These are phyloP conservation scores for Metschnikowia koreensis DNA, from an alignment of 805 yeast genomes.

Conservation along the genomic window DNA sequence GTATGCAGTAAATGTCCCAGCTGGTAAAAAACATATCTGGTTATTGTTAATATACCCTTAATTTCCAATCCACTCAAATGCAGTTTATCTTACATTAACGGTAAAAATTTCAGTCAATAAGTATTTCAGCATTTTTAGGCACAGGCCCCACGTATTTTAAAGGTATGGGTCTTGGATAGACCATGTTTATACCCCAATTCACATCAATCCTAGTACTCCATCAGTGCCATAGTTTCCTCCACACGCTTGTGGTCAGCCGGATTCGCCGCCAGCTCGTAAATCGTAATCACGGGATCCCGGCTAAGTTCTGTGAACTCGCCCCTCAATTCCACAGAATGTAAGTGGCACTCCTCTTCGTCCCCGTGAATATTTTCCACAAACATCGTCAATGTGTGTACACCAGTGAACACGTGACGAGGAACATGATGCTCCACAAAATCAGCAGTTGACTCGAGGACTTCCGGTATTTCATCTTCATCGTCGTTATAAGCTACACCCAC, in stretches of 20 bases:
- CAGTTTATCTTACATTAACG: no score
- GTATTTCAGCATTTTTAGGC: no score
- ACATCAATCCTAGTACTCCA: neutral
- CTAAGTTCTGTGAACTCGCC: slow-evolving; percentile 62
- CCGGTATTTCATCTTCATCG: slow-evolving; percentile 30
- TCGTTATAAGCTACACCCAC: slow-evolving; percentile 49
- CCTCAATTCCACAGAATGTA: slow-evolving; percentile 74
- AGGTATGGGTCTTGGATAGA: no score
- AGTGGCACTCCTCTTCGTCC: slow-evolving; percentile 48
- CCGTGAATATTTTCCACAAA: slow-evolving; percentile 58
- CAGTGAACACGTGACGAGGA: slow-evolving; percentile 72
- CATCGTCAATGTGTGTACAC: slow-evolving; percentile 63
- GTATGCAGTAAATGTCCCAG: no score
- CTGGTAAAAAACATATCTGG: no score
- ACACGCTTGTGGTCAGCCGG: slow-evolving; percentile 74
- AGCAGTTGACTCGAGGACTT: slow-evolving; percentile 29
- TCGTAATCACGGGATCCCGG: slow-evolving; percentile 69
- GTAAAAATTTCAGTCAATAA: no score
- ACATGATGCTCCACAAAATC: slow-evolving; percentile 78
- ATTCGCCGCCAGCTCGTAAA: slow-evolving; percentile 90
- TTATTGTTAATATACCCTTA: no score
- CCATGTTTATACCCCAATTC: no score
- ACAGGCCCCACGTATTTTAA: no score
- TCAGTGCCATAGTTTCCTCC: slow-evolving; percentile 13
- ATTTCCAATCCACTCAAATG: no score